Base-by-base conservation (phyloP, 73 alveolate genomes). In the Paramecium sexaurelia region DNA sequence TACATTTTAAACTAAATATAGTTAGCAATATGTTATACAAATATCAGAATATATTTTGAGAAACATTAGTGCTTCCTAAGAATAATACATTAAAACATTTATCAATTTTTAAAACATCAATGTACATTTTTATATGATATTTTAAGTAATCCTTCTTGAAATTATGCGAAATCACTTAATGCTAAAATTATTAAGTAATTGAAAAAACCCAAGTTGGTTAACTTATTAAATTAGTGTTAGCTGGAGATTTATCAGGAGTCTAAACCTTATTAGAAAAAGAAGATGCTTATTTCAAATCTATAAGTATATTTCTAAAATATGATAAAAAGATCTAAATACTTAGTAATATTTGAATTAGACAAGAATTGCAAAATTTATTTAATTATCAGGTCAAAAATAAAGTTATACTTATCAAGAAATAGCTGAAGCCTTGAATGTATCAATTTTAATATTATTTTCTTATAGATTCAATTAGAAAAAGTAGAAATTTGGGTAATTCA, bases 11-110 rank as follows among this genome's bases (percentile, higher is more conserved):
- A 4, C 27, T 11, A n/a, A 1, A 13, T 71, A 7, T 71, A 71
- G 86, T 36, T 32, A 29, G 35, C 57, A 71, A 71, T 71, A 71
- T 7, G 56, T 10, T 3, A 1, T 11, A 27, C 43, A 19, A 35
- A 71, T 71, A 11, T 32, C 86, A 13, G 86, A 71, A 36, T 71
- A 71, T 17, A 71, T 71, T 33, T 40, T 71, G 35, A 71, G 86
- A 37, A 71, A 71, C 43, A n/a, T 37, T 8, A 37, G 13, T 2
- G 17, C 43, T 15, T 35, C 55, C 35, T 36, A 71, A 33, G 86
- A 71, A 36, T 36, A 71, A 71, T 71, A 71, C 17, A 71, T 71
- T 33, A 71, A 71, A 17, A 37, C 86, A 13, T 71, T 71, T 71
- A 40, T 71, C 5, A 71, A 35, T 17, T 71, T 71, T 36, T n/a